A percentile compares a stretch with the other conserved stretches of the same genome.
phyloP scores from a whole-genome alignment of 768 basidiomycete genomes.

The Calocybe indica region DNA sequence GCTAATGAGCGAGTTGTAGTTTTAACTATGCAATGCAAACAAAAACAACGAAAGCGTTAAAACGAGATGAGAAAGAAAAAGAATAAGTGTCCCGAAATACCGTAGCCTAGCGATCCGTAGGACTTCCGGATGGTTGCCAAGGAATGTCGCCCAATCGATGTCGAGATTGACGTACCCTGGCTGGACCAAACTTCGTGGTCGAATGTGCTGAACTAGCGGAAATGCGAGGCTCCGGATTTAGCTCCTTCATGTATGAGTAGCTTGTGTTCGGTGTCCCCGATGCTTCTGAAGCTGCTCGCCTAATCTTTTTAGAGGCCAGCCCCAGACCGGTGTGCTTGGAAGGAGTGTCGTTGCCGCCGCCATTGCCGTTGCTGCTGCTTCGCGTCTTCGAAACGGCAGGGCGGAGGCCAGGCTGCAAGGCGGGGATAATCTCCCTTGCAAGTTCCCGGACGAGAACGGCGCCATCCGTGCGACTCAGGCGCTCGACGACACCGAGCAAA shows the following conservation, averaged over 20 bases:
- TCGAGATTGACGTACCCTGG: slow-evolving; percentile 34
- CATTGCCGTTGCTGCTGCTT: slow-evolving; percentile 1
- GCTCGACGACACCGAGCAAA: slow-evolving; percentile 72
- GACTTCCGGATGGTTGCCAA: slow-evolving; percentile 33
- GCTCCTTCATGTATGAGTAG: slow-evolving; percentile 2
- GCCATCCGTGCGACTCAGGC: slow-evolving; percentile 77
- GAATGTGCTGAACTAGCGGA: background rate
- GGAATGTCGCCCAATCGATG: slow-evolving; percentile 59
- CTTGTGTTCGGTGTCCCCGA: slow-evolving; percentile 20
- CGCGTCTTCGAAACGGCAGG: slow-evolving; percentile 33
- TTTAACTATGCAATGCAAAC: too few relatives aligned
- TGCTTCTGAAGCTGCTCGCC: slow-evolving; percentile 70
- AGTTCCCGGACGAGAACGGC: slow-evolving; percentile 89
- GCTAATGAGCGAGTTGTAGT: too few relatives aligned
- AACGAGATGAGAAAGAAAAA: too few relatives aligned
- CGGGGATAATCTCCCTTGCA: slow-evolving; percentile 79
- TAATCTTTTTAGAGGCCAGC: slow-evolving; percentile 58
- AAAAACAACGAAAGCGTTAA: too few relatives aligned
- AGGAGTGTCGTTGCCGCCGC: slow-evolving; percentile 15
- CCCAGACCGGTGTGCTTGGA: slow-evolving; percentile 16
- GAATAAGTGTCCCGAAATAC: too few relatives aligned
- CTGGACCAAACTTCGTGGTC: slow-evolving; percentile 23
- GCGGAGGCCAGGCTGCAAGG: slow-evolving; percentile 65
- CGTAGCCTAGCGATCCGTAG: too few relatives aligned
- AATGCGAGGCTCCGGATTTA: too few relatives aligned